Base-by-base conservation (phyloP, 1,284 basidiomycete genomes). In the Cryptococcus sp. region DNA sequence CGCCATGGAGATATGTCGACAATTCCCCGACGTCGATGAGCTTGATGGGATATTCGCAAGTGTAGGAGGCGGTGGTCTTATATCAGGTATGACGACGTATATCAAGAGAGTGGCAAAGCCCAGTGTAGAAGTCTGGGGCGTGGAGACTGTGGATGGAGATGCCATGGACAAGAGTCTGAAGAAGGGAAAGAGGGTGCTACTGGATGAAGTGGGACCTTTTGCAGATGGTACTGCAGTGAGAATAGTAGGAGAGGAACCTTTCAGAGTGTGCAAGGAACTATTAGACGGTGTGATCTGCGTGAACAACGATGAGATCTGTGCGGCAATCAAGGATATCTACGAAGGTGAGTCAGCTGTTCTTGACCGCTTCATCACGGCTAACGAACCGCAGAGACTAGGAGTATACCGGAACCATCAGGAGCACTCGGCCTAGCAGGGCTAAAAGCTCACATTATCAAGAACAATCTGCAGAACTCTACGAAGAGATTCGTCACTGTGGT, bases 211-310 rank as follows among this genome's bases (percentile, higher is more conserved):
- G 1, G 96, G 96, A 4, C 88, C 94, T 2, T 99, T 99, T 74
- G 89, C 88, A 57, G 96, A 99, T 73, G 96, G 96, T n/a, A 99
- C 96, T 0, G 96, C 96, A 0, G 96, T 98, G n/a, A 87, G 90
- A 71, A 83, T 95, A 48, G 93, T 98, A 0, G 96, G 96, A 8
- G 89, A 88, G 73, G 96, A 98, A 72, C 87, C 90, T 2, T 97
- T 97, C 79, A 83, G 96, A 58, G 83, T 99, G 59, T 98, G 94
- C 77, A 81, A 88, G 70, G 80, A 88, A 51, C 79, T 90, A 23
- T 76, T 97, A n/a, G 92, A 98, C 67, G 87, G 84, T 7, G 79
- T 98, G 36, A 85, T 94, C 44, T 83, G 88, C 63, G 90, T 89
- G 23, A 85, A 88, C 72, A 98, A 96, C 62, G 96, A 99, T 70